Conservation (phyloP, 768 basidiomycete genomes). For the Mrakia gelida region DNA sequence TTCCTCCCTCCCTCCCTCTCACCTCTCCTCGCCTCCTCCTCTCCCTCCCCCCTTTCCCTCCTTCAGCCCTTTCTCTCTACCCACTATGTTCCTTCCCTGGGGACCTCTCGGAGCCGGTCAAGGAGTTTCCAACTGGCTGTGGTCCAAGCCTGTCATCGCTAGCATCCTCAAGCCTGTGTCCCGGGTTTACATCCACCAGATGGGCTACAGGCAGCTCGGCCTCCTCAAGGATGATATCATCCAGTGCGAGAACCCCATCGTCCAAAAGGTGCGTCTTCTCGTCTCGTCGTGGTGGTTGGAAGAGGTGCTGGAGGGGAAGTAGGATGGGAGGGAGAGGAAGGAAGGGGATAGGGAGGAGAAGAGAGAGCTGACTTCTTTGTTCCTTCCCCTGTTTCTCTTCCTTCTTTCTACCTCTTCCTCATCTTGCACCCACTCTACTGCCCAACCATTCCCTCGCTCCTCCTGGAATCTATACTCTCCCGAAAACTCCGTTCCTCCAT, state of each 20-base stretch:
- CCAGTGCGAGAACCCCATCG: conserved; percentile 68
- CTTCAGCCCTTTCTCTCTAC: background rate
- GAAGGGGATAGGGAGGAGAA: background rate
- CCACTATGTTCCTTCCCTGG: conserved; percentile 13
- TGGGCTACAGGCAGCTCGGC: conserved; percentile 82
- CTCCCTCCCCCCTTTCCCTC: background rate
- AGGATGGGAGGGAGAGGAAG: background rate
- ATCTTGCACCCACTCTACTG: background rate
- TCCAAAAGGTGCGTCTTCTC: conserved; percentile 61
- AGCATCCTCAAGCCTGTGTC: conserved; percentile 65
- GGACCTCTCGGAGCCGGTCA: conserved; percentile 19
- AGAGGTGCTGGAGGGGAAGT: background rate
- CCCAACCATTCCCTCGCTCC: background rate
- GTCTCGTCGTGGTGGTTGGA: background rate
- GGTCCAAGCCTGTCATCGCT: background rate
- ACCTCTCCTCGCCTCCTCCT: background rate
- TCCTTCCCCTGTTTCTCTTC: background rate
- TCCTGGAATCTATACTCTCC: background rate
- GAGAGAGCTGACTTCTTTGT: conserved; percentile 1
- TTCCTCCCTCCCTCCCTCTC: background rate
- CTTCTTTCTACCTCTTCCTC: no score
- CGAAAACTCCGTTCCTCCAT: background rate
- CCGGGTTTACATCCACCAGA: conserved; percentile 70
- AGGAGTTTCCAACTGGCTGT: background rate
- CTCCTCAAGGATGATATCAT: conserved; percentile 93